Evolutionary conservation across 495 filamentous ascomycete species (phyloP).

Genomic region (Tuber melanosporum): DNA sequence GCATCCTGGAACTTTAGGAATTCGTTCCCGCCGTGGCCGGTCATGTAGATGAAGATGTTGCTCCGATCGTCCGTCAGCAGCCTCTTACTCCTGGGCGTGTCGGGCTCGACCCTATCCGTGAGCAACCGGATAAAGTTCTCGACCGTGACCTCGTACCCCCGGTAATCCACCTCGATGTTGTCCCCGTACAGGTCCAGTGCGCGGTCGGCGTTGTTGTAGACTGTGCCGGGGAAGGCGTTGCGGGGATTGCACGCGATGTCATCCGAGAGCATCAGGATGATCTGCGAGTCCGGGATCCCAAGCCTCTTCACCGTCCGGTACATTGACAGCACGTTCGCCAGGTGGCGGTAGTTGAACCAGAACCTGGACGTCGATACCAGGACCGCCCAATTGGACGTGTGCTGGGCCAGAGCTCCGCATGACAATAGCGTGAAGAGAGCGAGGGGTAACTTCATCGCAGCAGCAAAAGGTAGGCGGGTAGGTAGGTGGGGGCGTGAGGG

Average conservation of each 20-base stretch:
- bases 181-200: constrained; percentile 94
- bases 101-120: constrained; percentile 85
- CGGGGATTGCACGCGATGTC: constrained; percentile 99
- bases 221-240: constrained; percentile 93
- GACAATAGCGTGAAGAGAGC: constrained; percentile 48
- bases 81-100: constrained; percentile 88
- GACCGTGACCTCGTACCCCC: constrained; percentile 96
- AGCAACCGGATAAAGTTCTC: constrained; percentile 96
- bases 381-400: constrained; percentile 98
- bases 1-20: constrained; percentile 98
- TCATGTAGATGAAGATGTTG: constrained; percentile 98
- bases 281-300: constrained; percentile 96
- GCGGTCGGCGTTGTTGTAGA: constrained; percentile 96
- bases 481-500: neutral
- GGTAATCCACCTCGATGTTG: constrained; percentile 98
- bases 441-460: constrained; percentile 44
- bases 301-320: constrained; percentile 98
- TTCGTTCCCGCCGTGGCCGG: constrained; percentile 95
- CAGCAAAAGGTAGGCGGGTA: neutral
- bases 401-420: constrained; percentile 55
- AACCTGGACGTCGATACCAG: constrained; percentile 97
- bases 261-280: constrained; percentile 98
- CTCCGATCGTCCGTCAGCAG: constrained; percentile 86
- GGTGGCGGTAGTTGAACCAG: constrained; percentile 99
- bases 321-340: constrained; percentile 94